Evolutionary conservation across 2,329 filamentous ascomycete species (phyloP).

Genomic region (Dactylellina leptospora): DNA sequence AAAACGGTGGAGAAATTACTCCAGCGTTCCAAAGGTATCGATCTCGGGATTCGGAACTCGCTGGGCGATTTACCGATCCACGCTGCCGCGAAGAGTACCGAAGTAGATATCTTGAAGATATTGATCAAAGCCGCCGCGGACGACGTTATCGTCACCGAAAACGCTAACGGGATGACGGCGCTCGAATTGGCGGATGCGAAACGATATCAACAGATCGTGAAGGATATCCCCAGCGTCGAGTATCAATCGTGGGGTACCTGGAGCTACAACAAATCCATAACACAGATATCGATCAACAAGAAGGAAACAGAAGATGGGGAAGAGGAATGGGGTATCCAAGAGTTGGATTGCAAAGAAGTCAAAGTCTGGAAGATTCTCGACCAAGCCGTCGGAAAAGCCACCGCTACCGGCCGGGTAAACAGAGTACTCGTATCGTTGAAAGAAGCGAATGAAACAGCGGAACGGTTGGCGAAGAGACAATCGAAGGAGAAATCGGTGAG

Average conservation of each 20-base stretch:
- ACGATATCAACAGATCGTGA: conserved; percentile 38
- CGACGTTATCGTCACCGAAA: conserved; percentile 54
- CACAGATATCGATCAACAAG: conserved; percentile 1
- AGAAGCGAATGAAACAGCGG: conserved; percentile 43
- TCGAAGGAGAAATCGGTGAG: conserved; percentile 6
- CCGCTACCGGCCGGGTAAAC: neutral
- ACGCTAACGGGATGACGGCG: conserved; percentile 56
- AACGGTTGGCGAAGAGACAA: conserved; percentile 40
- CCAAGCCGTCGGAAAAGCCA: conserved; percentile 10
- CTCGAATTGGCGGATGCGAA: conserved; percentile 54
- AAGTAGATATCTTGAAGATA: conserved; percentile 11
- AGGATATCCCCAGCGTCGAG: conserved; percentile 15
- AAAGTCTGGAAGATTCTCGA: conserved; percentile 39
- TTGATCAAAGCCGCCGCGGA: conserved; percentile 57
- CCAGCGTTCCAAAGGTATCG: conserved; percentile 67
- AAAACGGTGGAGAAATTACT: conserved; percentile 66
- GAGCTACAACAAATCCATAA: conserved; percentile 3
- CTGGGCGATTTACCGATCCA: conserved; percentile 63
- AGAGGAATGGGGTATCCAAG: conserved; percentile 7
- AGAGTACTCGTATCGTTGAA: conserved; percentile 42
- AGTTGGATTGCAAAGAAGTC: conserved; percentile 1
- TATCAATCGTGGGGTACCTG: conserved; percentile 14
- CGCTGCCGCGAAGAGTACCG: conserved; percentile 42
- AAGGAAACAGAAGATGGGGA: neutral
- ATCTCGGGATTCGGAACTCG: conserved; percentile 63